phyloP scores from a whole-genome alignment of 805 yeast species.

The Citeromyces matritensis region DNA sequence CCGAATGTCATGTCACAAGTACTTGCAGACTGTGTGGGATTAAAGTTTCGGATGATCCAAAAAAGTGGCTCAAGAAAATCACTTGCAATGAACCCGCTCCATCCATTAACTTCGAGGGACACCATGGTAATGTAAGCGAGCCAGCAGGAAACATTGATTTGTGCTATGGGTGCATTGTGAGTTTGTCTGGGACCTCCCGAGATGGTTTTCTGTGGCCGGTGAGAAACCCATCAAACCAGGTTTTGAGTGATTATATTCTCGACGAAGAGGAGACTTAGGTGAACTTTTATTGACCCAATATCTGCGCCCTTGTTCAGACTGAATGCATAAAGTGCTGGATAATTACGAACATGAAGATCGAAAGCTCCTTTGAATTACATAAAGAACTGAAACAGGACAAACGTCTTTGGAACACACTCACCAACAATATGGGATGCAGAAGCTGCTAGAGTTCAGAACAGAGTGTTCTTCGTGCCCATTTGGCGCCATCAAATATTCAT shows the following conservation, averaged over 20 bases:
- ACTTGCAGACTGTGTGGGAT: slow-evolving; percentile 45
- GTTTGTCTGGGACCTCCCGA: slow-evolving; percentile 4
- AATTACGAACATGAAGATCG: too few species aligned
- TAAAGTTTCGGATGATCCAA: slow-evolving; percentile 39
- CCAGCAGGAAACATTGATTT: slow-evolving; percentile 22
- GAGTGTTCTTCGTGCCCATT: too few species aligned
- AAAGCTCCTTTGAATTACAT: too few species aligned
- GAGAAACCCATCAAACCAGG: slow-evolving; percentile 10
- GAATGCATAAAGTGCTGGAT: too few species aligned
- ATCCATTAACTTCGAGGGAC: slow-evolving; percentile 20
- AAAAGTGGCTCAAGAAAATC: slow-evolving; percentile 52
- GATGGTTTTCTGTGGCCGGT: slow-evolving; percentile 15
- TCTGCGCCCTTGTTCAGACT: too few species aligned
- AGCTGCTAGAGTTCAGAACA: too few species aligned
- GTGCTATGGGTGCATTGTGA: slow-evolving; percentile 8
- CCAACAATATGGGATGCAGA: too few species aligned
- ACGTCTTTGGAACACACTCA: too few species aligned
- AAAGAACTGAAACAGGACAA: too few species aligned
- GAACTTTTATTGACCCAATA: too few species aligned
- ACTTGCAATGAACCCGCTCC: slow-evolving; percentile 46
- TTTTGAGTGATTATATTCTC: slow-evolving; percentile 12
- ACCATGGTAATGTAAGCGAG: too few species aligned
- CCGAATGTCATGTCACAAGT: slow-evolving; percentile 10
- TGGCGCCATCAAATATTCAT: too few species aligned
- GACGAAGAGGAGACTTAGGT: slow-evolving; percentile 10